Conservation (phyloP, 441 rosid species). For the Sinapis alba region DNA sequence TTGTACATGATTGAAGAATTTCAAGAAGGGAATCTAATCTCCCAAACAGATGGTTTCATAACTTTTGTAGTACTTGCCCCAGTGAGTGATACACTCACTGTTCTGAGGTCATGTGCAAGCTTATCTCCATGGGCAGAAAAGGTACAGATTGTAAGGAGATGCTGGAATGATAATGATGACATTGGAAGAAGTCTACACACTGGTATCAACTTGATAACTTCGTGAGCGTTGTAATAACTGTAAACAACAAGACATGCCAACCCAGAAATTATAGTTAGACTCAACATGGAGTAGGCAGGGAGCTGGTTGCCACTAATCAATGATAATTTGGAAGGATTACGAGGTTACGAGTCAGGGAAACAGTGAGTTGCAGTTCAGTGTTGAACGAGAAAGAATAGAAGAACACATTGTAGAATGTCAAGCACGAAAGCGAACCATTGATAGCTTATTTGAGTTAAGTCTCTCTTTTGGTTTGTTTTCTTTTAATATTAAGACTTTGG, state of each 20-base stretch:
- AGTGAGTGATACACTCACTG: constrained; percentile 72
- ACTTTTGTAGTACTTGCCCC: constrained; percentile 75
- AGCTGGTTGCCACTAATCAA: constrained; percentile 56
- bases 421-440: constrained; percentile 61
- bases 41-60: constrained; percentile 84
- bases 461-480: no score
- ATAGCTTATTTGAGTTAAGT: constrained; percentile 45
- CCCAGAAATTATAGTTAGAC: constrained; percentile 57
- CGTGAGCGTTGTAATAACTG: constrained; percentile 64
- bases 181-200: constrained; percentile 53
- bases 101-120: constrained; percentile 63
- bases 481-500: no score
- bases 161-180: constrained; percentile 47
- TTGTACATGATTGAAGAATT: constrained; percentile 83
- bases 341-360: constrained; percentile 60
- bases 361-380: constrained; percentile 60
- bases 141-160: constrained; percentile 75
- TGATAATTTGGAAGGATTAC: constrained; percentile 58
- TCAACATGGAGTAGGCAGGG: constrained; percentile 63
- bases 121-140: constrained; percentile 86
- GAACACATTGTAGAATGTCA: constrained; percentile 45
- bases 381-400: constrained; percentile 44
- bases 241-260: constrained; percentile 54
- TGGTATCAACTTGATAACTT: constrained; percentile 67
- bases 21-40: constrained; percentile 76